Percentiles rank a stretch among this genome's conserved stretches.
phyloP scores from a whole-genome alignment of 2,329 filamentous ascomycete species.

The Pseudopyrenochaeta lycopersici region DNA sequence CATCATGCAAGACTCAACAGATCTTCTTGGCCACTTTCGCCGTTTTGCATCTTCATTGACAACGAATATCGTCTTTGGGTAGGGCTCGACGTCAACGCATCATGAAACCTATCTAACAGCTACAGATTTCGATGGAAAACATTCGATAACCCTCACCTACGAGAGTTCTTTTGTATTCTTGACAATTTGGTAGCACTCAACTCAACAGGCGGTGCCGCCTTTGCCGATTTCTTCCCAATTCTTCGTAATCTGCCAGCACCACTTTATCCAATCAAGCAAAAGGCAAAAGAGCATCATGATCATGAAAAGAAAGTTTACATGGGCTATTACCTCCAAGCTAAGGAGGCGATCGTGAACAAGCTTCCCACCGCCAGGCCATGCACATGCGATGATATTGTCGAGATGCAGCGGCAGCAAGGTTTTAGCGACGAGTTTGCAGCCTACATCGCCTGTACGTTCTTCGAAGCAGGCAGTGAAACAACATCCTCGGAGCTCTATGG shows the following conservation, averaged over 20 bases:
- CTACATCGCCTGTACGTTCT: conserved; percentile 16
- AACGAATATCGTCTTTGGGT: conserved; percentile 60
- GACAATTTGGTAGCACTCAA: conserved; percentile 54
- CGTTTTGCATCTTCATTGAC: conserved; percentile 59
- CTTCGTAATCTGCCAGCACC: conserved; percentile 47
- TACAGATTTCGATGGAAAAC: no score
- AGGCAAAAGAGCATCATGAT: conserved; percentile 46
- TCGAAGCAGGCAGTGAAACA: conserved; percentile 27
- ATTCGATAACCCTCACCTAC: no score
- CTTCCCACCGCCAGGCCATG: conserved; percentile 6
- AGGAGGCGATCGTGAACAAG: neutral
- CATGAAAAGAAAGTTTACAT: conserved; percentile 44
- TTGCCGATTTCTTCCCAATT: conserved; percentile 57
- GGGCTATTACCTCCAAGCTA: neutral
- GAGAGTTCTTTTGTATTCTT: conserved; percentile 22
- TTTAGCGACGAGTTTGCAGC: conserved; percentile 16
- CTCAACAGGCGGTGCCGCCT: conserved; percentile 51
- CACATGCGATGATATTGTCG: conserved; percentile 16
- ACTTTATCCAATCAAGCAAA: conserved; percentile 38
- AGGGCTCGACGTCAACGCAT: no score
- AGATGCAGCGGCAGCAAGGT: conserved; percentile 9
- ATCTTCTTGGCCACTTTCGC: conserved; percentile 55
- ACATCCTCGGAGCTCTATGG: conserved; percentile 15
- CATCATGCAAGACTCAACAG: conserved; percentile 55
- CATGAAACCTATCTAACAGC: no score